A percentile compares a stretch with the other conserved stretches of the same genome.
These are phyloP conservation scores for Papilionanthe hybrid DNA, from an alignment of 116 monocot species.

Conservation along the genomic window DNA sequence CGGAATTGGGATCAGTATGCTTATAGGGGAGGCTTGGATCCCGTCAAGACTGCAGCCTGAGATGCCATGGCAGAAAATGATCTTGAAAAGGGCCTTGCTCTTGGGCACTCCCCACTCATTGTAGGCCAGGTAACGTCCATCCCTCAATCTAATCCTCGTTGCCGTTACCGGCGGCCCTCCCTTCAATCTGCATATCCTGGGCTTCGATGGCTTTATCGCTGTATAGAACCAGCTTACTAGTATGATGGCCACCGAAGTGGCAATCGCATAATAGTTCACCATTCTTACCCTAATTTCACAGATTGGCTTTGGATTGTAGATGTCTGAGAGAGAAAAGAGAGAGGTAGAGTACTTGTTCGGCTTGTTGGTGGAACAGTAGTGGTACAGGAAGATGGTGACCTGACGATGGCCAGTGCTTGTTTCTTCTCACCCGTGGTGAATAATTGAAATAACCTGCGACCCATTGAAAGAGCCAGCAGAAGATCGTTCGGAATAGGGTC, in stretches of 20 bases:
- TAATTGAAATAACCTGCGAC: too few species aligned
- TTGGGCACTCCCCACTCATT: conserved; percentile 42
- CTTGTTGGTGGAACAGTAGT: too few species aligned
- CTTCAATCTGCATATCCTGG: conserved; percentile 30
- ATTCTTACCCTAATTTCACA: neutral
- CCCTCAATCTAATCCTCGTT: conserved; percentile 34
- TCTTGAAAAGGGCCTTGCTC: conserved; percentile 30
- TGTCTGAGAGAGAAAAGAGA: neutral
- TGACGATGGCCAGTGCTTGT: too few species aligned
- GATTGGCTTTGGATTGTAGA: neutral
- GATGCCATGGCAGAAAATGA: conserved; percentile 58
- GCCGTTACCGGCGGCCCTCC: conserved; percentile 58
- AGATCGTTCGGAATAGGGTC: too few species aligned
- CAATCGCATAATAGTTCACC: neutral
- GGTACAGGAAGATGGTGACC: too few species aligned
- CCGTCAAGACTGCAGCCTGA: conserved; percentile 32
- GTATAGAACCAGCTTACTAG: conserved; percentile 34
- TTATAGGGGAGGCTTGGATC: conserved; percentile 36
- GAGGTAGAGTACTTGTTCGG: neutral
- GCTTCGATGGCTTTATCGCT: conserved; percentile 30
- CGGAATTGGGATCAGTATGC: neutral
- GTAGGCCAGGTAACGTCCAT: conserved; percentile 59
- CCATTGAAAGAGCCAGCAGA: too few species aligned
- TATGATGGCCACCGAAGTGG: conserved; percentile 16
- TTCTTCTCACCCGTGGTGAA: too few species aligned